Conservation (phyloP, 2,329 filamentous ascomycete genomes). For the Pseudogymnoascus destructans region DNA sequence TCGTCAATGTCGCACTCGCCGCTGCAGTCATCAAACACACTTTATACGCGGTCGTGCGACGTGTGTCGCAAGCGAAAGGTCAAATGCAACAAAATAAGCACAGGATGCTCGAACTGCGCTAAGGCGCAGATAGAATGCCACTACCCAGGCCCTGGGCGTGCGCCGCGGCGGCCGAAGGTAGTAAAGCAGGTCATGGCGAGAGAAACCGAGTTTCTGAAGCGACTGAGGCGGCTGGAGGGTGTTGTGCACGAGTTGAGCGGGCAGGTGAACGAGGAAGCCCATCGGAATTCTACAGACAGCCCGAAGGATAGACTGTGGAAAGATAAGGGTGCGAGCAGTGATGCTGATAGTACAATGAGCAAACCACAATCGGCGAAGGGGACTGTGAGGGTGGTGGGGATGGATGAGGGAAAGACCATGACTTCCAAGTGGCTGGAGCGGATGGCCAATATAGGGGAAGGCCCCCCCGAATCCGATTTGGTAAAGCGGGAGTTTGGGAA, state of each 20-base stretch:
- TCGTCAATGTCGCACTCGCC: background rate
- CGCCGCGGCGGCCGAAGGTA: conserved; percentile 55
- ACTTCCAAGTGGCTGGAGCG: conserved; percentile 20
- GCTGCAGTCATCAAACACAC: conserved; percentile 16
- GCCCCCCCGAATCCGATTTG: conserved; percentile 19
- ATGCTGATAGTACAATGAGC: background rate
- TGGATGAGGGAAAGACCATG: conserved; percentile 21
- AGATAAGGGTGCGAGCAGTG: background rate
- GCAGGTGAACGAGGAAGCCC: conserved; percentile 34
- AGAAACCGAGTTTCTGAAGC: conserved; percentile 57
- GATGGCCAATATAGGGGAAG: conserved; percentile 17
- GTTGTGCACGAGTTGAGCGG: conserved; percentile 59
- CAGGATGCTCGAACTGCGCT: conserved; percentile 59
- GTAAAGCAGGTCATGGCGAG: conserved; percentile 44
- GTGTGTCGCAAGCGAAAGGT: conserved; percentile 50
- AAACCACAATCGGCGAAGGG: conserved; percentile 5
- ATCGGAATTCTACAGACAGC: conserved; percentile 12
- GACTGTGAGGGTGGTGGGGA: conserved; percentile 20
- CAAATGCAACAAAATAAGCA: conserved; percentile 63
- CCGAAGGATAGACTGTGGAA: background rate
- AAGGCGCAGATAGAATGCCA: conserved; percentile 58
- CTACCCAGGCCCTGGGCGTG: conserved; percentile 61
- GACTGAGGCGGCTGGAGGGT: conserved; percentile 58
- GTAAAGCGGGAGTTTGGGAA: conserved; percentile 45
- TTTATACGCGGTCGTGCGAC: conserved; percentile 30